Conservation (phyloP, 805 yeast genomes). For the Suhomyces sp. region DNA sequence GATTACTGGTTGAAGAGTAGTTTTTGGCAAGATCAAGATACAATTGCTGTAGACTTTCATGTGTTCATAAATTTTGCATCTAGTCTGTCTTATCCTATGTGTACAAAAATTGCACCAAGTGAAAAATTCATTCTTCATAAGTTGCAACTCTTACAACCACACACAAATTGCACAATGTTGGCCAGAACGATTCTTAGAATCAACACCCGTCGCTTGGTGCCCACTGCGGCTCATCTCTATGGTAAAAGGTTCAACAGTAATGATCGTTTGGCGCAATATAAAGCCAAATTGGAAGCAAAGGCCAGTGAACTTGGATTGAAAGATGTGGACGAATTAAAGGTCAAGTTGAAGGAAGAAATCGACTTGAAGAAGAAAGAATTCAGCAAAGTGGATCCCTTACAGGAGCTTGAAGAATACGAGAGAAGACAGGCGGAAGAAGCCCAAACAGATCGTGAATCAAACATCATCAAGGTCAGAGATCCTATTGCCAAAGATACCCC, state of each 20-base stretch:
- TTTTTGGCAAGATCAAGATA: no score
- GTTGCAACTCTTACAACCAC: no score
- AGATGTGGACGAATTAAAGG: constrained; percentile 59
- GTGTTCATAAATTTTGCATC: no score
- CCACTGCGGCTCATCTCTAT: neutral
- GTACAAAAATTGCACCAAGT: no score
- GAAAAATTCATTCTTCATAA: no score
- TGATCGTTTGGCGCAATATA: constrained; percentile 20
- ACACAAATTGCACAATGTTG: neutral
- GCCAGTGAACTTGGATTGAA: constrained; percentile 36
- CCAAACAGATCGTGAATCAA: constrained; percentile 21
- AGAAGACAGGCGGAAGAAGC: constrained; percentile 33
- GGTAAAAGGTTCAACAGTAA: constrained; percentile 4
- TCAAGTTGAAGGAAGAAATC: constrained; percentile 60
- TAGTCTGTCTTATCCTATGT: no score
- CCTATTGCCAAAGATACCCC: constrained; percentile 38
- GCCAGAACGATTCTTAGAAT: constrained; percentile 1
- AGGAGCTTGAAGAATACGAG: constrained; percentile 60
- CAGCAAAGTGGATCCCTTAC: constrained; percentile 65
- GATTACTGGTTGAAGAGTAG: no score
- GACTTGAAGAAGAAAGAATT: constrained; percentile 54
- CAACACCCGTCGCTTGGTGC: neutral
- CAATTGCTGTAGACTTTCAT: no score
- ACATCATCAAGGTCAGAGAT: constrained; percentile 32
- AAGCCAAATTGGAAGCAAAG: constrained; percentile 32